Evolutionary conservation across 148 eudicot genomes (phyloP).

Genomic region (Chenopodium suecicum): DNA sequence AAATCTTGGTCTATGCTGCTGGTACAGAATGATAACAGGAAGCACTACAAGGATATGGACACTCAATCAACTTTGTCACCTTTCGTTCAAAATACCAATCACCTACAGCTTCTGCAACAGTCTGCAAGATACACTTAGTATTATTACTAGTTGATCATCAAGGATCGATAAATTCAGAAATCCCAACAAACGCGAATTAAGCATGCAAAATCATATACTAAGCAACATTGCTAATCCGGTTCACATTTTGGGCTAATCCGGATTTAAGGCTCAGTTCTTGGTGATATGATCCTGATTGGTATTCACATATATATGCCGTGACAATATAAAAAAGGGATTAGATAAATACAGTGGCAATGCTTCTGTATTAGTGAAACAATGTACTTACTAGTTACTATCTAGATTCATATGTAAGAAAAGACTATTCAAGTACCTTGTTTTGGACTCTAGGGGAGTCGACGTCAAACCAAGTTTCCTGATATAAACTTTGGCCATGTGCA

Average conservation of each 20-base stretch:
- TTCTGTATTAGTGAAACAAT: too few relatives aligned
- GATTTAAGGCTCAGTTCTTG: too few relatives aligned
- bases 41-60: slow-evolving; percentile 70
- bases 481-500: slow-evolving; percentile 94
- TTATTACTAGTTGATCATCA: not conserved
- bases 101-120: slow-evolving; percentile 84
- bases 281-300: too few relatives aligned
- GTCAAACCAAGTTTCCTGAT: slow-evolving; percentile 77
- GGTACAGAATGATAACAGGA: slow-evolving; percentile 48
- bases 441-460: slow-evolving; percentile 68
- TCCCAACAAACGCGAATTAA: not conserved
- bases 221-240: not conserved
- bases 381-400: too few relatives aligned
- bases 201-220: not conserved
- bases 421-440: slow-evolving; percentile 52
- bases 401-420: too few relatives aligned
- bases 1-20: not conserved
- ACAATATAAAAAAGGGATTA: too few relatives aligned
- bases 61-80: slow-evolving; percentile 53
- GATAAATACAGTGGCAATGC: too few relatives aligned
- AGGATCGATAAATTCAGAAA: not conserved
- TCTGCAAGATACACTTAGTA: slow-evolving; percentile 38
- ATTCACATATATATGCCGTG: too few relatives aligned
- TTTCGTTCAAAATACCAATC: slow-evolving; percentile 85
- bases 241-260: too few relatives aligned